Conservation (phyloP, 75 land plant species). For the Sequoia sempervirens region DNA sequence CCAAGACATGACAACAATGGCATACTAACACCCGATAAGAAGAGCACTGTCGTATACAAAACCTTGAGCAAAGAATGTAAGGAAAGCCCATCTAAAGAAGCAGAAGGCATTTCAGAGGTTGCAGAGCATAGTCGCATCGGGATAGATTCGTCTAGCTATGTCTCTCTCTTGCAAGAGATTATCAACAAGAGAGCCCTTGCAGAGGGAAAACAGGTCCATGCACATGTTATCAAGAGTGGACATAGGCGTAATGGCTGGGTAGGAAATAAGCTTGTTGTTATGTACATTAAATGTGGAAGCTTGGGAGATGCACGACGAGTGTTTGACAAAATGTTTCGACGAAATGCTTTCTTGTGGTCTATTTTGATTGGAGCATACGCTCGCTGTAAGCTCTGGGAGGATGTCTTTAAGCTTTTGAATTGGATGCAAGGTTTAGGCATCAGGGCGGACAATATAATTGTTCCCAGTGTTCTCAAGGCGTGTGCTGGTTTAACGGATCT, state of each 20-base stretch:
- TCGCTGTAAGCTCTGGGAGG: neutral
- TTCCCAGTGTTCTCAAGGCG: conserved; percentile 16
- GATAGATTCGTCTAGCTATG: neutral
- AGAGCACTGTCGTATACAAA: neutral
- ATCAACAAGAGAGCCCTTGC: conserved; percentile 3
- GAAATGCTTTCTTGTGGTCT: conserved; percentile 6
- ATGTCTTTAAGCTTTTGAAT: conserved; percentile 10
- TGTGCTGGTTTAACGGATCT: conserved; percentile 17
- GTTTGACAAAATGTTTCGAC: conserved; percentile 18
- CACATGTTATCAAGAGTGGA: neutral
- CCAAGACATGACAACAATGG: neutral
- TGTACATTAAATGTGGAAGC: conserved; percentile 17
- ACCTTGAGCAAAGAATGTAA: neutral
- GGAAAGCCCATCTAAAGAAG: neutral
- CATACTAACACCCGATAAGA: neutral
- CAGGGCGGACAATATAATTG: neutral
- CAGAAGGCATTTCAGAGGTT: neutral
- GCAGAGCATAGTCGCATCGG: neutral
- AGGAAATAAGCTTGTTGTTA: conserved; percentile 2
- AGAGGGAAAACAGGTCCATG: conserved; percentile 15
- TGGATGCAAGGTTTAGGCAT: conserved; percentile 17
- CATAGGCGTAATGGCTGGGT: neutral
- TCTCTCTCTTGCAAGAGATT: neutral
- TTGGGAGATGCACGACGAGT: conserved; percentile 14
- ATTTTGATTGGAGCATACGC: conserved; percentile 12